Conservation (phyloP, 2,329 filamentous ascomycete genomes). For the Trichoderma simmonsii region DNA sequence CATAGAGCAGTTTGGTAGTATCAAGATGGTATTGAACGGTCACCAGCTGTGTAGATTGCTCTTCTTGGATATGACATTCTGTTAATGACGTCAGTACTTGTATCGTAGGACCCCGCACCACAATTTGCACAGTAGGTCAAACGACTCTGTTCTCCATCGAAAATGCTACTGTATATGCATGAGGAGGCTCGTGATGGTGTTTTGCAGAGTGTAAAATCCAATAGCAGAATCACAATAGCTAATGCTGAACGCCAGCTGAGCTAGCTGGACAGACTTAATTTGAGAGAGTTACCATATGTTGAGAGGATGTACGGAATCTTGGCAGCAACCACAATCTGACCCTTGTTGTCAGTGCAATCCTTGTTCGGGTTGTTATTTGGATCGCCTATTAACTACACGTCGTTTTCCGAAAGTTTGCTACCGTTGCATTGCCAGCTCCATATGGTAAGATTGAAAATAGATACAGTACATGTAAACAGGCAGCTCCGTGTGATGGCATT, state of each 20-base stretch:
- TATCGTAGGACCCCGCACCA: neutral
- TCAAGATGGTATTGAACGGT: neutral
- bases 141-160: neutral
- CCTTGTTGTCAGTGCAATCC: neutral
- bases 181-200: neutral
- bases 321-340: neutral
- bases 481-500: neutral
- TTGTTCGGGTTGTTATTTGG: neutral
- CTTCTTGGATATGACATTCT: too few relatives aligned
- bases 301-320: neutral
- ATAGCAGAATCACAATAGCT: neutral
- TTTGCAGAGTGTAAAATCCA: neutral
- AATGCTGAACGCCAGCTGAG: neutral
- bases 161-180: neutral
- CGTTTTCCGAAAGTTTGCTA: neutral
- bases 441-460: neutral
- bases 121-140: neutral
- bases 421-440: neutral
- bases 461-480: neutral
- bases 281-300: neutral
- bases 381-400: neutral
- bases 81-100: neutral
- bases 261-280: neutral
- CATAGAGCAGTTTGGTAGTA: neutral
- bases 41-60: neutral